A percentile compares a stretch with the other conserved stretches of the same genome.
phyloP scores from a whole-genome alignment of 768 basidiomycete species.

The Auricularia cornea region DNA sequence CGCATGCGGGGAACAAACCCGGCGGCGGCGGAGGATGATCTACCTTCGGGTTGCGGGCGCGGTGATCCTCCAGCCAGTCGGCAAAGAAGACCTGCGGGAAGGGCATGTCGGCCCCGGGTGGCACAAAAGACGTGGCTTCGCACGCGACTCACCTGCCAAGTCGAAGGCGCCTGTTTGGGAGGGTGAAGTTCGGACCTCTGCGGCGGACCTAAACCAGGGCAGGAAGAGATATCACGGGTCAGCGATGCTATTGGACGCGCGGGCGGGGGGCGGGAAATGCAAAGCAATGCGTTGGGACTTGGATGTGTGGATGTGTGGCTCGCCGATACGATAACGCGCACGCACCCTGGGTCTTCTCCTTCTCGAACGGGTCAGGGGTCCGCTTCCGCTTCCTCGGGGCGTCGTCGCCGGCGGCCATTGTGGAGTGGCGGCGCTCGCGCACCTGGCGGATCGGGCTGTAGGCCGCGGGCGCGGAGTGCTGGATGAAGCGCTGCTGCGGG shows the following conservation, averaged over 20 bases:
- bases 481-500: conserved; percentile 1
- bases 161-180: conserved; percentile 86
- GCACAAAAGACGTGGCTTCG: background rate
- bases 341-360: background rate
- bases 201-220: conserved; percentile 32
- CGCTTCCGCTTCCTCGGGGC: background rate
- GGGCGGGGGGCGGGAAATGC: too few species aligned
- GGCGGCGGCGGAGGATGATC: background rate
- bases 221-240: background rate
- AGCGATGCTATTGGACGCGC: too few species aligned
- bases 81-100: conserved; percentile 67
- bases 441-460: conserved; percentile 1
- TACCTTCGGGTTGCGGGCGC: conserved; percentile 14
- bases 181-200: conserved; percentile 74
- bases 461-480: conserved; percentile 1
- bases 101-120: background rate
- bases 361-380: background rate
- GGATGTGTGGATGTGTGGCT: too few species aligned
- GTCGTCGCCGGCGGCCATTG: background rate
- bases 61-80: conserved; percentile 75
- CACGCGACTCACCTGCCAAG: conserved; percentile 55
- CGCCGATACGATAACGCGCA: too few species aligned
- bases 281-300: too few species aligned
- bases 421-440: background rate
- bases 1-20: conserved; percentile 1